Evolutionary conservation across 2,329 filamentous ascomycete species (phyloP).

Genomic region (Hirsutella minnesotensis): DNA sequence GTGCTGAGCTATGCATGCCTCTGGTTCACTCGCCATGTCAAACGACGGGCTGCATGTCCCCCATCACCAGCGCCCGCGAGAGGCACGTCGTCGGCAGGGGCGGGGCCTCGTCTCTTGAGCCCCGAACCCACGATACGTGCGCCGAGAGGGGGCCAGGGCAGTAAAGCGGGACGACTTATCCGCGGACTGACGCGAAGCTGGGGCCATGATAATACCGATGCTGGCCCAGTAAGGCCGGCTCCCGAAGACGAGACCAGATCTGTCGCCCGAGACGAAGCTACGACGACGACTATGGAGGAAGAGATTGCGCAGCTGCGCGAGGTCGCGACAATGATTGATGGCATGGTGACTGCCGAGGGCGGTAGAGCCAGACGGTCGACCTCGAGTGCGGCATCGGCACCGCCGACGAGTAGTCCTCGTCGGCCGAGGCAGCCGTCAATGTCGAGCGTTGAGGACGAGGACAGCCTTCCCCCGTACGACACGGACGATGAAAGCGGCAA

Average conservation of each 20-base stretch:
- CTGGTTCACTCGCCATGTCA: too few species aligned
- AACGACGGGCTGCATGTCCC: background rate
- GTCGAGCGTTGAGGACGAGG: constrained; percentile 16
- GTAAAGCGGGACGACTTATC: too few species aligned
- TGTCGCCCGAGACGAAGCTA: background rate
- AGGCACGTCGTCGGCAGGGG: too few species aligned
- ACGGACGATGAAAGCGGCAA: constrained; percentile 10
- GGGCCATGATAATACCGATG: too few species aligned
- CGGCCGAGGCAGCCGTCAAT: background rate
- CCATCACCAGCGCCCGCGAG: too few species aligned
- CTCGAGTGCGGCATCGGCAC: background rate
- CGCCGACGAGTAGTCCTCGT: background rate
- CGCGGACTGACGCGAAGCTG: too few species aligned
- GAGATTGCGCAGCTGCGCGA: constrained; percentile 36
- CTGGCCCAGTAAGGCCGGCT: too few species aligned
- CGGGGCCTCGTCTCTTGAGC: too few species aligned
- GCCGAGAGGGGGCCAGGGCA: too few species aligned
- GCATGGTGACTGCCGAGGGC: constrained; percentile 33
- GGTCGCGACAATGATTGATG: constrained; percentile 32
- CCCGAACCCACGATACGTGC: too few species aligned
- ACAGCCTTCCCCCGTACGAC: constrained; percentile 31
- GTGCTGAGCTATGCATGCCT: too few species aligned
- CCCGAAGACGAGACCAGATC: too few species aligned
- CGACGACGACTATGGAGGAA: constrained; percentile 26
- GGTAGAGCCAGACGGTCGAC: constrained; percentile 3